Conservation (phyloP, 768 basidiomycete genomes). For the Mycena rebaudengoi region DNA sequence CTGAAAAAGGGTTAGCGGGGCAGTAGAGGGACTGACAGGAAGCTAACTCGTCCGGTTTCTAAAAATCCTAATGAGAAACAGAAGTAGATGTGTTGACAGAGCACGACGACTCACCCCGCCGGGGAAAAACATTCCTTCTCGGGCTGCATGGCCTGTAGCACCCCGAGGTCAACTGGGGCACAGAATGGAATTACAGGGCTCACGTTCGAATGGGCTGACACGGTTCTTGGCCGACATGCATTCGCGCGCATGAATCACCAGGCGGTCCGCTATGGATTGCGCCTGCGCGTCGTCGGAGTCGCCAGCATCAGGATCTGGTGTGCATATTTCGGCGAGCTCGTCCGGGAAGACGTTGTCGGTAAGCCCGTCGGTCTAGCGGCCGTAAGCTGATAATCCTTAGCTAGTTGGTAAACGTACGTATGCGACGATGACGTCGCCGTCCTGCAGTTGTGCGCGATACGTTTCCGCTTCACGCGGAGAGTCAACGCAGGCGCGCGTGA, state of each 20-base stretch:
- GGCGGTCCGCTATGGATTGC: slow-evolving; percentile 60
- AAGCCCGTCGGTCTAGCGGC: slow-evolving; percentile 24
- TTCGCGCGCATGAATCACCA: slow-evolving; percentile 57
- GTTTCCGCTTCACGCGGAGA: slow-evolving; percentile 28
- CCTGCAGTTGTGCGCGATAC: slow-evolving; percentile 17
- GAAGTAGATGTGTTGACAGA: too few relatives aligned
- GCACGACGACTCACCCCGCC: slow-evolving; percentile 27
- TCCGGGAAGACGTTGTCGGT: slow-evolving; percentile 27
- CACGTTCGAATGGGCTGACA: slow-evolving; percentile 60
- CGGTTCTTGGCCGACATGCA: slow-evolving; percentile 60
- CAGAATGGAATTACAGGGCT: slow-evolving; percentile 20
- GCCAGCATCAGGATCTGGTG: slow-evolving; percentile 42
- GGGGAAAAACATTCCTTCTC: slow-evolving; percentile 28
- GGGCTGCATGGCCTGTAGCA: slow-evolving; percentile 18
- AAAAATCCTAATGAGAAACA: not conserved
- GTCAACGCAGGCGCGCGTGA: slow-evolving; percentile 25
- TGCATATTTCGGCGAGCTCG: slow-evolving; percentile 26
- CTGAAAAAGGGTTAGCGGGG: not conserved
- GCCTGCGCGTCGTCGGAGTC: slow-evolving; percentile 42
- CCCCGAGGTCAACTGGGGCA: not conserved
- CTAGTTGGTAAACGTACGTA: slow-evolving; percentile 12
- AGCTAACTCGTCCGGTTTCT: slow-evolving; percentile 30
- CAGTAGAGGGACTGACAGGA: not conserved
- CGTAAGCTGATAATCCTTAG: not conserved
- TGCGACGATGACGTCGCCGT: slow-evolving; percentile 25